Evolutionary conservation across 2,329 filamentous ascomycete species (phyloP).

Genomic region (Colletotrichum agaves): DNA sequence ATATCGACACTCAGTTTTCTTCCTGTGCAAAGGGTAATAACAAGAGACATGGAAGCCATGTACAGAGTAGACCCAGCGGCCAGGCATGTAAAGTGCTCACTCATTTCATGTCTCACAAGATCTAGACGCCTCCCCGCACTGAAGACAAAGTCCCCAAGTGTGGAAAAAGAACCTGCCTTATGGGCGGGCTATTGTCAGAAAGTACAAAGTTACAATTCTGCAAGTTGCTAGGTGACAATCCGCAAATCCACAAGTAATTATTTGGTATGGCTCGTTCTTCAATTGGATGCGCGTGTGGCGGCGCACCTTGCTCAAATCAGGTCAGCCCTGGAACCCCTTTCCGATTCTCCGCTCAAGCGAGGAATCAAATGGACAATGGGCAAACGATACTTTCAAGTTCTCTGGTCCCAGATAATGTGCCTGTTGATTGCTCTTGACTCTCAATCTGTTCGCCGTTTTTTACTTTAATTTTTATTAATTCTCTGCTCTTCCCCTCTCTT

Average conservation of each 20-base stretch:
- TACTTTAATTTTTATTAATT: too few species aligned
- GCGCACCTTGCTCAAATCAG: too few species aligned
- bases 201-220: not conserved
- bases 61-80: not conserved
- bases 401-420: not conserved
- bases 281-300: too few species aligned
- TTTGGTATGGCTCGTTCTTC: too few species aligned
- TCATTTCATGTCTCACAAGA: slow-evolving; percentile 4
- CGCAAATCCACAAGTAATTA: too few species aligned
- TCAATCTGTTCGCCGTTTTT: not conserved
- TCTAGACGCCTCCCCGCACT: not conserved
- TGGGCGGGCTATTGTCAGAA: too few species aligned
- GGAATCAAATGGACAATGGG: not conserved
- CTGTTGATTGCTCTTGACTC: not conserved
- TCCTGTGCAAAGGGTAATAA: not conserved
- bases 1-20: not conserved
- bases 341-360: not conserved
- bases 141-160: not conserved
- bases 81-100: slow-evolving; percentile 20
- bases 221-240: not conserved
- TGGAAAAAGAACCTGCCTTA: too few species aligned
- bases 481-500: too few species aligned
- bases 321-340: not conserved
- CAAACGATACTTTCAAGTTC: not conserved
- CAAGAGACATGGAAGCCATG: not conserved